These are phyloP conservation scores for Fusarium anthophilum DNA, from an alignment of 2,329 filamentous ascomycete genomes.

Conservation along the genomic window DNA sequence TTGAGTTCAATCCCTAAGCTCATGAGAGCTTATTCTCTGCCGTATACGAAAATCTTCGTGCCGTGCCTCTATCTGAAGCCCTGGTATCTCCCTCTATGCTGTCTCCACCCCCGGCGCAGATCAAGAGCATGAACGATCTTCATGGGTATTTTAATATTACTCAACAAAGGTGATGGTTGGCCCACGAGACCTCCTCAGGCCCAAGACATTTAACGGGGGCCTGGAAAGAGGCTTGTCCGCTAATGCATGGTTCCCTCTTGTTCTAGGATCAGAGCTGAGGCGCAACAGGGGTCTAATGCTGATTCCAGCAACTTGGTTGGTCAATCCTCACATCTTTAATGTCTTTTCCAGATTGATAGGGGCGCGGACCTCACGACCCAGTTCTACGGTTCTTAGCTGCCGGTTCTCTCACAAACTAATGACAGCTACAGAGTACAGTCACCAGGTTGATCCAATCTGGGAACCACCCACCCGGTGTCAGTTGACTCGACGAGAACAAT, in stretches of 20 bases:
- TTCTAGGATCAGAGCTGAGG: slow-evolving; percentile 26
- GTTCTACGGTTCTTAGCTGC: slow-evolving; percentile 1
- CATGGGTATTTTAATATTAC: slow-evolving; percentile 7
- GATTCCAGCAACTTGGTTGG: slow-evolving; percentile 32
- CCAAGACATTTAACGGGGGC: slow-evolving; percentile 24
- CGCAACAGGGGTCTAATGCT: slow-evolving; percentile 18
- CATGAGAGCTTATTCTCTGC: neutral
- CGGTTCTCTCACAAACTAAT: neutral
- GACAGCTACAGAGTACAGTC: neutral
- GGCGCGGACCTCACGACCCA: slow-evolving; percentile 3
- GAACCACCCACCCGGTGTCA: neutral
- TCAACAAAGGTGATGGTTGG: slow-evolving; percentile 14
- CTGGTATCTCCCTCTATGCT: neutral
- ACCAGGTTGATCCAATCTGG: neutral
- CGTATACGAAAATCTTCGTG: slow-evolving; percentile 5
- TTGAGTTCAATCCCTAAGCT: neutral
- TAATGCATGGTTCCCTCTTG: slow-evolving; percentile 7
- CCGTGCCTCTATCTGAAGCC: slow-evolving; percentile 1
- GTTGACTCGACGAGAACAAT: slow-evolving; percentile 1
- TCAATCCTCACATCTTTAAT: slow-evolving; percentile 31
- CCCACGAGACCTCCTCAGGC: slow-evolving; percentile 7
- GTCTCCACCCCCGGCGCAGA: neutral
- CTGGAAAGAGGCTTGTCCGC: slow-evolving; percentile 22
- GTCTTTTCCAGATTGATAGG: slow-evolving; percentile 37
- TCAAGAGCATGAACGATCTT: slow-evolving; percentile 2